Evolutionary conservation across 176 grass and related monocot genomes (phyloP).

Genomic region (sorghum (Sorghum bicolor)): DNA sequence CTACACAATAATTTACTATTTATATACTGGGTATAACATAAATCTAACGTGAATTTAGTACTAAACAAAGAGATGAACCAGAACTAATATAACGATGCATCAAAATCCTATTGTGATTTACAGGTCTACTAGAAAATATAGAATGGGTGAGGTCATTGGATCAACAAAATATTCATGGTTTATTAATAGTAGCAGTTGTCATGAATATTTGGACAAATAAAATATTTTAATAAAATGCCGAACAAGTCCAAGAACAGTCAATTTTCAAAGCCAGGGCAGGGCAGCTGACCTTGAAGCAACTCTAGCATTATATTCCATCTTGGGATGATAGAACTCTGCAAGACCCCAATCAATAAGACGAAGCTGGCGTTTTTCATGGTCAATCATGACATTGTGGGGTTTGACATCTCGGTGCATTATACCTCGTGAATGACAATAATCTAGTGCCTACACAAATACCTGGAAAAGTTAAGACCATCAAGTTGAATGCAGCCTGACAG

Average conservation of each 20-base stretch:
- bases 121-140: neutral
- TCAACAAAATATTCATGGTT: conserved; percentile 14
- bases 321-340: conserved; percentile 94
- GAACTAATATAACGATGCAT: neutral
- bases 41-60: neutral
- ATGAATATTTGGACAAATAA: neutral
- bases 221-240: neutral
- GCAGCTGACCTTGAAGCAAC: conserved; percentile 83
- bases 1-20: neutral
- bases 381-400: conserved; percentile 97
- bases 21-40: conserved; percentile 22
- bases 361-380: conserved; percentile 83
- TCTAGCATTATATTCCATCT: conserved; percentile 91
- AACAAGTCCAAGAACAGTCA: neutral
- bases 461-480: conserved; percentile 57
- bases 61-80: conserved; percentile 1
- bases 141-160: neutral
- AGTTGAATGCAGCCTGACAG: conserved; percentile 21
- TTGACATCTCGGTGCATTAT: conserved; percentile 99
- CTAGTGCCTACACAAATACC: conserved; percentile 86
- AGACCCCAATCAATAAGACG: conserved; percentile 98
- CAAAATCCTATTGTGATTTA: neutral
- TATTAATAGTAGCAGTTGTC: neutral
- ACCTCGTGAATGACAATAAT: conserved; percentile 90
- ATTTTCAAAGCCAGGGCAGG: neutral